Conservation (phyloP, 495 filamentous ascomycete species). For the Peziza echinospora region DNA sequence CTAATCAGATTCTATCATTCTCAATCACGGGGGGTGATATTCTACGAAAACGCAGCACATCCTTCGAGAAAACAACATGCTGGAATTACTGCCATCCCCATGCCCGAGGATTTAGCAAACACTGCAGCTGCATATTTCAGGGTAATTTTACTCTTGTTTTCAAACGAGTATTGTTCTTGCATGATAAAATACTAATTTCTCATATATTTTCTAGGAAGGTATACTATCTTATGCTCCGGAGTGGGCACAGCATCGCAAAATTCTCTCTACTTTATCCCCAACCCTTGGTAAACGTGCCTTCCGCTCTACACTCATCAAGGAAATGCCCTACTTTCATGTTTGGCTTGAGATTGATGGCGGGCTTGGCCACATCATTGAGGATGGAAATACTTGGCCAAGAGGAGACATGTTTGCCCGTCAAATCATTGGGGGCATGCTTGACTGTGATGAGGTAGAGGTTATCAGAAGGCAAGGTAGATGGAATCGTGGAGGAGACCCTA, state of each 20-base stretch:
- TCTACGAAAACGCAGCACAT: conserved; percentile 89
- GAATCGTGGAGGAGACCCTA: conserved; percentile 46
- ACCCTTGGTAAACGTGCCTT: conserved; percentile 67
- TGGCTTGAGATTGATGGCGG: conserved; percentile 91
- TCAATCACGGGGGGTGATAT: conserved; percentile 73
- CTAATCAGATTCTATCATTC: conserved; percentile 82
- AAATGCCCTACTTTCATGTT: conserved; percentile 98
- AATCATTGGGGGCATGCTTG: conserved; percentile 82
- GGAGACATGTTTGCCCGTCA: conserved; percentile 89
- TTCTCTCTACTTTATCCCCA: conserved; percentile 67
- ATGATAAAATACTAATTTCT: not conserved
- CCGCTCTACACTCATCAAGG: conserved; percentile 61
- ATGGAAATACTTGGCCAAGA: conserved; percentile 65
- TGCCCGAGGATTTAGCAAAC: conserved; percentile 70
- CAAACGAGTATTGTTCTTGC: too few species aligned
- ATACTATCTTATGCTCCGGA: conserved; percentile 73
- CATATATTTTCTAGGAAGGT: conserved; percentile 33
- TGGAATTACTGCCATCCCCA: conserved; percentile 62
- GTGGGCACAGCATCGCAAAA: conserved; percentile 85
- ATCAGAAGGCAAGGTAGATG: conserved; percentile 85
- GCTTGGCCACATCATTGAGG: conserved; percentile 80
- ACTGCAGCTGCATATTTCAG: conserved; percentile 88
- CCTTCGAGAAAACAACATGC: conserved; percentile 64
- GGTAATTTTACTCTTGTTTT: too few species aligned
- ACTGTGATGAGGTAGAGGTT: conserved; percentile 47